Evolutionary conservation across 805 yeast genomes (phyloP).

Genomic region (Priceomyces carsonii): DNA sequence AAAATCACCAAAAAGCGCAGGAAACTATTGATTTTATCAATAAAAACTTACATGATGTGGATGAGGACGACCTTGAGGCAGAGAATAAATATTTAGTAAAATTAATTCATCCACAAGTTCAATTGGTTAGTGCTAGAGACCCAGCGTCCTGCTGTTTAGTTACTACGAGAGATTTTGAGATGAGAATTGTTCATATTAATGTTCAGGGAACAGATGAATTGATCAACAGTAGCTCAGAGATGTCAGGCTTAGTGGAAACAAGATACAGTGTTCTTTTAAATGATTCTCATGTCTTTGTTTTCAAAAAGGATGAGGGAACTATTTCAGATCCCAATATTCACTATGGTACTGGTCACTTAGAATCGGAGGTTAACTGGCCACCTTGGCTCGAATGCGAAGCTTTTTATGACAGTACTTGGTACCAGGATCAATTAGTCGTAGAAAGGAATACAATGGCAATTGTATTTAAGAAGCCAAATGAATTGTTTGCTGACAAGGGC

Average conservation of each 20-base stretch:
- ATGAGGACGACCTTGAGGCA: constrained; percentile 40
- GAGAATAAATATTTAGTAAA: constrained; percentile 64
- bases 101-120: constrained; percentile 81
- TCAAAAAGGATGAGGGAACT: constrained; percentile 36
- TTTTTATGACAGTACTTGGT: constrained; percentile 49
- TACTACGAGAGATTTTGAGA: constrained; percentile 59
- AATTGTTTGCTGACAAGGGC: constrained; percentile 39
- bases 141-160: constrained; percentile 50
- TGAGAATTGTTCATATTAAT: constrained; percentile 48
- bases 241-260: constrained; percentile 49
- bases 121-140: constrained; percentile 50
- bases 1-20: constrained; percentile 22
- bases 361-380: constrained; percentile 70
- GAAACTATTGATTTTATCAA: constrained; percentile 50
- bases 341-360: constrained; percentile 52
- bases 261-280: constrained; percentile 56
- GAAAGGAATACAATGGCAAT: constrained; percentile 43
- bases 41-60: constrained; percentile 46
- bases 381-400: constrained; percentile 82
- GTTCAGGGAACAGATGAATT: constrained; percentile 42
- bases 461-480: constrained; percentile 52
- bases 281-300: constrained; percentile 56
- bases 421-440: constrained; percentile 29
- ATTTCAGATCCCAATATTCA: constrained; percentile 37
- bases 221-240: constrained; percentile 29